A percentile compares a stretch with the other conserved stretches of the same genome.
phyloP scores from a whole-genome alignment of 257 asterid genomes.

The Salvia splendens region DNA sequence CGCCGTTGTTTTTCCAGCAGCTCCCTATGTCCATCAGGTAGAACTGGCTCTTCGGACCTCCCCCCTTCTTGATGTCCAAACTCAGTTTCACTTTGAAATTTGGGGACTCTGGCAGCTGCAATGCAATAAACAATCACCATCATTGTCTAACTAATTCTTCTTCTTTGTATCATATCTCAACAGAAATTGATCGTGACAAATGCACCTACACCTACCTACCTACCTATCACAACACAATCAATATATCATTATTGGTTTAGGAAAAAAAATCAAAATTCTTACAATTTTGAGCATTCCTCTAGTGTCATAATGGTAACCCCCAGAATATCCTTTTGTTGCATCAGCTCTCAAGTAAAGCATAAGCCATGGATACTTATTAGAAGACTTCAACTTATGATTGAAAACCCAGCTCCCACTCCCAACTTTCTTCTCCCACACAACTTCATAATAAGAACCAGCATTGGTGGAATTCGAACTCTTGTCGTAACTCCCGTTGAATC shows the following conservation, averaged over 20 bases:
- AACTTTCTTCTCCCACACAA: conserved; percentile 61
- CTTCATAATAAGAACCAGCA: conserved; percentile 50
- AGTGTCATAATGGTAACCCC: conserved; percentile 76
- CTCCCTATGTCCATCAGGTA: conserved; percentile 74
- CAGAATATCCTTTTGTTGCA: conserved; percentile 70
- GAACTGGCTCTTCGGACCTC: conserved; percentile 72
- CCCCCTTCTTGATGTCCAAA: conserved; percentile 55
- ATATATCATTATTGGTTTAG: not conserved
- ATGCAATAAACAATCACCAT: not conserved
- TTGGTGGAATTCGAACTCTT: not conserved
- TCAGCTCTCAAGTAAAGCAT: conserved; percentile 78
- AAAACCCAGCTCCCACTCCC: conserved; percentile 69
- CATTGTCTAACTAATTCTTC: not conserved
- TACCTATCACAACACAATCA: too few relatives aligned
- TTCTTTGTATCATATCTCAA: too few relatives aligned
- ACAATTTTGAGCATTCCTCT: conserved; percentile 50
- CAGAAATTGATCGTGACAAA: not conserved
- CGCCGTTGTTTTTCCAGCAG: conserved; percentile 73
- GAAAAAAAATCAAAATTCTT: not conserved
- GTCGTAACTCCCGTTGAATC: conserved; percentile 64
- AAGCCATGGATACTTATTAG: conserved; percentile 69
- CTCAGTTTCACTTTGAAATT: conserved; percentile 59
- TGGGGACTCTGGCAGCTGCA: conserved; percentile 64
- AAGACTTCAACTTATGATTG: conserved; percentile 57
- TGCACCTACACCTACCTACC: not conserved